Evolutionary conservation across 1,139 yeast species (phyloP).

Genomic region (Protomyces gravidus): DNA sequence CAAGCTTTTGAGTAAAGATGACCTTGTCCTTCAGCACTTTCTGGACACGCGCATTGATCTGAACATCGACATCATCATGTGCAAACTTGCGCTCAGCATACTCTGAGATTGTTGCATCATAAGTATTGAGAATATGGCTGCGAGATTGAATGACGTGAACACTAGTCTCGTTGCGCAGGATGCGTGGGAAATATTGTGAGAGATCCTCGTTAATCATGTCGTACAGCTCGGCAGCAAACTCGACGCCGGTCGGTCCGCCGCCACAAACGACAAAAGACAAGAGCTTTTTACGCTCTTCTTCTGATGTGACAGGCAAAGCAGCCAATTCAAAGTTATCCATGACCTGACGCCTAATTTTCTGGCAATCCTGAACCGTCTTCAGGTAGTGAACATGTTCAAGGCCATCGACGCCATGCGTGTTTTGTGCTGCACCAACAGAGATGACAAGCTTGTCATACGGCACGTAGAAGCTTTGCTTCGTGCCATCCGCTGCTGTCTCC

Average conservation of each 20-base stretch:
- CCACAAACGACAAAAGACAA: slow-evolving; percentile 64
- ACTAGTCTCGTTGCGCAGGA: slow-evolving; percentile 55
- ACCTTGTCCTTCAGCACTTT: slow-evolving; percentile 54
- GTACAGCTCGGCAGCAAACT: slow-evolving; percentile 75
- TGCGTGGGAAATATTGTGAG: slow-evolving; percentile 47
- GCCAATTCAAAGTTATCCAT: slow-evolving; percentile 41
- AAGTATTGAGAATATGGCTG: slow-evolving; percentile 59
- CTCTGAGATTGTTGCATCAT: slow-evolving; percentile 56
- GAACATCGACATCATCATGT: slow-evolving; percentile 55
- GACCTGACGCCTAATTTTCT: slow-evolving; percentile 51
- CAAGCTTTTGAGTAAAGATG: slow-evolving; percentile 49
- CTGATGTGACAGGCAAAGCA: slow-evolving; percentile 39
- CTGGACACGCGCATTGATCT: slow-evolving; percentile 57
- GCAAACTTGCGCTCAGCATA: slow-evolving; percentile 58
- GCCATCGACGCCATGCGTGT: slow-evolving; percentile 64
- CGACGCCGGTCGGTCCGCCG: slow-evolving; percentile 70
- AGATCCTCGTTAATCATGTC: slow-evolving; percentile 85
- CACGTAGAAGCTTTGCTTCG: slow-evolving; percentile 52
- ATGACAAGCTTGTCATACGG: slow-evolving; percentile 62
- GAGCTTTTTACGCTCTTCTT: slow-evolving; percentile 55
- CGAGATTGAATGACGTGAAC: slow-evolving; percentile 64
- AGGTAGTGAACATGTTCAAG: slow-evolving; percentile 54
- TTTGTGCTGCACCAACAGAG: slow-evolving; percentile 61
- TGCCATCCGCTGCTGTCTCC: slow-evolving; percentile 54
- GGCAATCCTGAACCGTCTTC: slow-evolving; percentile 62